These are phyloP conservation scores for Mycosphaerelloides madeirae DNA, from an alignment of 2,329 filamentous ascomycete genomes.

Conservation along the genomic window DNA sequence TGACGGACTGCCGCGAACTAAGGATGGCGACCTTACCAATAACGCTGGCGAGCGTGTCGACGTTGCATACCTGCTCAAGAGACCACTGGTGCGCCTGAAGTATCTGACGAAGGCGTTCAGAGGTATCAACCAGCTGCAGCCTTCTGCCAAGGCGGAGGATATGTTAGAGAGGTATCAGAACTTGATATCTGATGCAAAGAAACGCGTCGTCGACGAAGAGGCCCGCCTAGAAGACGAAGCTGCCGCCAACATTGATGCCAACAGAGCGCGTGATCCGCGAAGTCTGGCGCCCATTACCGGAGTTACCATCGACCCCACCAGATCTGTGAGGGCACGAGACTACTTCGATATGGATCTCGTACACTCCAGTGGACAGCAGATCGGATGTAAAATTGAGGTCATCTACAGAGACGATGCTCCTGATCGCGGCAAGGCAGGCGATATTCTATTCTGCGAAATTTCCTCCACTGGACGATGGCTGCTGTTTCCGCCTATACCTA, in stretches of 20 bases:
- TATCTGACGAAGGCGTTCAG: constrained; percentile 80
- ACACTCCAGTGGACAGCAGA: constrained; percentile 83
- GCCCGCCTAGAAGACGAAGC: constrained; percentile 79
- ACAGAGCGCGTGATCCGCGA: constrained; percentile 70
- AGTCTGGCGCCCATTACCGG: constrained; percentile 67
- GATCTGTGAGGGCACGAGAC: constrained; percentile 85
- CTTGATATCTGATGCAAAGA: constrained; percentile 71
- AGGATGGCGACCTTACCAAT: constrained; percentile 54
- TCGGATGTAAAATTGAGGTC: constrained; percentile 85
- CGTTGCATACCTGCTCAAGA: constrained; percentile 85
- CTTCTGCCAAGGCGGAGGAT: constrained; percentile 54
- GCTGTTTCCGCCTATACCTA: constrained; percentile 82
- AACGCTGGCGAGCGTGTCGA: constrained; percentile 84
- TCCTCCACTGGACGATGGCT: constrained; percentile 74
- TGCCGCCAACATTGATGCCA: constrained; percentile 76
- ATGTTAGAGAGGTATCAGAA: constrained; percentile 62
- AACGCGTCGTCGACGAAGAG: constrained; percentile 66
- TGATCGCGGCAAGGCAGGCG: constrained; percentile 64
- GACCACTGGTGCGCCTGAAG: constrained; percentile 82
- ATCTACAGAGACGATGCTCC: constrained; percentile 74
- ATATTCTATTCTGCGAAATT: constrained; percentile 90
- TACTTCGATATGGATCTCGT: constrained; percentile 78
- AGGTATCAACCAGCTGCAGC: constrained; percentile 55
- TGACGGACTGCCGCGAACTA: constrained; percentile 53
- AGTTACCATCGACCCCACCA: constrained; percentile 66